These are phyloP conservation scores for Chaetomium fimeti DNA, from an alignment of 495 filamentous ascomycete species.

Conservation along the genomic window DNA sequence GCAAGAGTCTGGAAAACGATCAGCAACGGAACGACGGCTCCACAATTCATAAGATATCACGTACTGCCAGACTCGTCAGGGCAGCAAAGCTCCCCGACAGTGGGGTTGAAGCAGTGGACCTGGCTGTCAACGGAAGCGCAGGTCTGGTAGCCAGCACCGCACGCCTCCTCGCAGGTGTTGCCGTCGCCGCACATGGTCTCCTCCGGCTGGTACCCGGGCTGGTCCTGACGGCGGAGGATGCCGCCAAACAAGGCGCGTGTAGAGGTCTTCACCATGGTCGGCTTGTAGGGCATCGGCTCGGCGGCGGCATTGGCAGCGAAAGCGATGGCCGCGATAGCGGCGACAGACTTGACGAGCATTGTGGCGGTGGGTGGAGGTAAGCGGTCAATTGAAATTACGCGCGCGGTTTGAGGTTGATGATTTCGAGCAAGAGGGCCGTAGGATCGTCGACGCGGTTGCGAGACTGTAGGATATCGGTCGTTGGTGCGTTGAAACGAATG, in stretches of 20 bases:
- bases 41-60: constrained; percentile 24
- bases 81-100: constrained; percentile 47
- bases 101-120: constrained; percentile 48
- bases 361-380: constrained; percentile 20
- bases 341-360: constrained; percentile 44
- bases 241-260: constrained; percentile 43
- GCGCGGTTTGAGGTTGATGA: constrained; percentile 1
- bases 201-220: constrained; percentile 44
- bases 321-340: constrained; percentile 42
- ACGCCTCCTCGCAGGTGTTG: constrained; percentile 48
- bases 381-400: neutral
- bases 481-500: constrained; percentile 36
- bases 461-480: neutral
- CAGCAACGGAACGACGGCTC: neutral
- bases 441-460: constrained; percentile 9
- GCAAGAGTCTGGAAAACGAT: constrained; percentile 42
- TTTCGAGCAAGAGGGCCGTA: neutral
- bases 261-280: constrained; percentile 41
- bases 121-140: constrained; percentile 42
- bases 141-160: constrained; percentile 44
- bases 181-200: constrained; percentile 43
- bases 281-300: constrained; percentile 46
- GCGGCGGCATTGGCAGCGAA: constrained; percentile 41
- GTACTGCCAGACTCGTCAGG: constrained; percentile 45
- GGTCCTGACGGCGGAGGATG: constrained; percentile 38